Evolutionary conservation across 1,139 yeast species (phyloP).

Genomic region (Debaryomycetaceae sp.): DNA sequence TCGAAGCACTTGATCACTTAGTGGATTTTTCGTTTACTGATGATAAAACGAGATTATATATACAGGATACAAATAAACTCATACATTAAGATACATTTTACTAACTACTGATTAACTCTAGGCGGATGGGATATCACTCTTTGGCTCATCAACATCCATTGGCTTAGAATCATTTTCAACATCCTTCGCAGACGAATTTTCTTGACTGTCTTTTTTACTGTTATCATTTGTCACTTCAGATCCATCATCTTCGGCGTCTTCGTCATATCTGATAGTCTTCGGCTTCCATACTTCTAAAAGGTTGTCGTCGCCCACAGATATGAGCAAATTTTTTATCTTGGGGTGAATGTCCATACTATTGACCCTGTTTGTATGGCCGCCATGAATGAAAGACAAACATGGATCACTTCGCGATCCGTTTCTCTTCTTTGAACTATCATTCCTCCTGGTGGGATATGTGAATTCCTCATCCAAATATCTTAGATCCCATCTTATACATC

Average conservation of each 20-base stretch:
- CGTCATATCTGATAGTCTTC: slow-evolving; percentile 36
- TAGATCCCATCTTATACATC: slow-evolving; percentile 52
- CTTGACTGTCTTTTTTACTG: slow-evolving; percentile 9
- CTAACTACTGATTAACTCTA: not conserved
- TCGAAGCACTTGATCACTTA: no score
- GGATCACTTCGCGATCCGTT: slow-evolving; percentile 49
- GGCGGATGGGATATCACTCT: not conserved
- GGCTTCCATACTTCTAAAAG: slow-evolving; percentile 55
- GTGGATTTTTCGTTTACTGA: not conserved
- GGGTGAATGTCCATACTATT: slow-evolving; percentile 54
- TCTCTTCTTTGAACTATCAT: slow-evolving; percentile 21
- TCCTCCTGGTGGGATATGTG: slow-evolving; percentile 26
- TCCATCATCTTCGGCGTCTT: slow-evolving; percentile 35
- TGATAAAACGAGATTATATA: not conserved
- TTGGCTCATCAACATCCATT: not conserved
- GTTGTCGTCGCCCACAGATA: slow-evolving; percentile 52
- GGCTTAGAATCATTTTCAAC: not conserved
- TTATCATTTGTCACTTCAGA: slow-evolving; percentile 23
- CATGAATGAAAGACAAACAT: slow-evolving; percentile 55
- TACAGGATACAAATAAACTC: not conserved
- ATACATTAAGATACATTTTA: not conserved
- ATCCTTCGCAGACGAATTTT: slow-evolving; percentile 2
- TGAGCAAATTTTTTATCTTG: slow-evolving; percentile 32
- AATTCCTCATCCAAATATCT: slow-evolving; percentile 44
- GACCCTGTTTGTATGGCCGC: slow-evolving; percentile 55